Evolutionary conservation across 176 grass and related monocot species (phyloP), one percentile per base, ranked within the genome.

Genomic region (Chloris gayana): DNA sequence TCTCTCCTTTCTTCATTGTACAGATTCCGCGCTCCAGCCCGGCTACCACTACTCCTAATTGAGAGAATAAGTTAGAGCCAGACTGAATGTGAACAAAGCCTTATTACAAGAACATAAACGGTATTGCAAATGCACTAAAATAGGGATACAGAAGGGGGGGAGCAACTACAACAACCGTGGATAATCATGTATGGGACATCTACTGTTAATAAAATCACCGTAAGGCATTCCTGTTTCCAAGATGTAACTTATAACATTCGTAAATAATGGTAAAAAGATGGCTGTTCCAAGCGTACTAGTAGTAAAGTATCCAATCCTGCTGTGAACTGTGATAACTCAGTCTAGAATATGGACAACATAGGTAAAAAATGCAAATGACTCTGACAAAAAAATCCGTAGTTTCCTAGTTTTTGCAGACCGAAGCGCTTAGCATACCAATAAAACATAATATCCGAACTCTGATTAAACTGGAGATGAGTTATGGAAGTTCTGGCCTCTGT

Each of bases 1-100:
- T 61, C 66, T 83, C 80, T 10, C 73, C 74, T 69, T 83, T 88
- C 44, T 73, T 88, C 86, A 88, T 88, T 4, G 80, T 83, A 59
- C 62, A 41, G 34, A 88, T 78, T 62, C 80, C 80, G 30, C 25
- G 45, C 41, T 83, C 74, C 61, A 88, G 54, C 15, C 86, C 71
- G 79, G 42, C 14, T 72, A 83, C 45, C 65, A 77, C 17, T 51
- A 61, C 38, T 45, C 73, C 79, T 87, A 77, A 65, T 87, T 54
- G 21, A 75, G 45, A 45, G 9, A 67, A 81, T 17, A 29, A 39
- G 37, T 67, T 33, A 79, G 68, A 67, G 24, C 12, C 49, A 50
- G 26, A 53, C 7, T 17, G 34, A 21, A 57, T 14, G 30, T 24
- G 32, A 58, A 11, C 29, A 33, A 54, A 54, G 39, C 12, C 11